Evolutionary conservation across 306 rosid genomes (phyloP).

Genomic region (Cicer yamashitae): DNA sequence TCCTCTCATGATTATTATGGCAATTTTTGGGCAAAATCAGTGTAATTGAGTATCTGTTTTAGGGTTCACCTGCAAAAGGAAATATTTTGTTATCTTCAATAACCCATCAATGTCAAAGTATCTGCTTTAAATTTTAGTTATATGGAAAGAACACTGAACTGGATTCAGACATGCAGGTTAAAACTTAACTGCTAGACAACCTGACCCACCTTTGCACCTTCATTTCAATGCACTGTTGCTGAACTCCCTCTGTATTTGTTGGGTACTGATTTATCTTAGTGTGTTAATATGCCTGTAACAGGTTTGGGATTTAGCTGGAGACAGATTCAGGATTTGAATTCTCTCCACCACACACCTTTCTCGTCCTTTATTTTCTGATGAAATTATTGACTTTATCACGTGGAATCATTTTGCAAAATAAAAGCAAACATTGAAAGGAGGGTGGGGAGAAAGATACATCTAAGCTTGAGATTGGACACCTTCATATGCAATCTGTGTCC

Average conservation of each 20-base stretch:
- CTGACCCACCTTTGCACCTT: neutral
- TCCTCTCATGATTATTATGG: neutral
- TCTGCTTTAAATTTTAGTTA: neutral
- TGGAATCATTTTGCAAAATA: neutral
- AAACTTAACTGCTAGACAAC: neutral
- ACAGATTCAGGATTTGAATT: neutral
- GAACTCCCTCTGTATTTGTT: neutral
- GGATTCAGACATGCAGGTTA: constrained; percentile 13
- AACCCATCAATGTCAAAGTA: neutral
- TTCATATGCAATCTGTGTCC: neutral
- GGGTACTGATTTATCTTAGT: neutral
- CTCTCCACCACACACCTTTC: neutral
- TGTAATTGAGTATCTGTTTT: neutral
- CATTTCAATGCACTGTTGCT: neutral
- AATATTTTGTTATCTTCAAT: constrained; percentile 13
- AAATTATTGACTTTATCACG: neutral
- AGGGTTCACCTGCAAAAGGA: constrained; percentile 7
- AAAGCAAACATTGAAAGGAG: neutral
- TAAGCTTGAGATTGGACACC: neutral
- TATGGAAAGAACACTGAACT: constrained; percentile 2
- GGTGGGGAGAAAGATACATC: neutral
- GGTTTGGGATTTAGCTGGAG: neutral
- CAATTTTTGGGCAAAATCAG: neutral
- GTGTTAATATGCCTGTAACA: neutral
- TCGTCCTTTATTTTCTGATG: neutral